phyloP scores from a whole-genome alignment of 2,329 filamentous ascomycete species.

The Apiospora kogelbergensis region DNA sequence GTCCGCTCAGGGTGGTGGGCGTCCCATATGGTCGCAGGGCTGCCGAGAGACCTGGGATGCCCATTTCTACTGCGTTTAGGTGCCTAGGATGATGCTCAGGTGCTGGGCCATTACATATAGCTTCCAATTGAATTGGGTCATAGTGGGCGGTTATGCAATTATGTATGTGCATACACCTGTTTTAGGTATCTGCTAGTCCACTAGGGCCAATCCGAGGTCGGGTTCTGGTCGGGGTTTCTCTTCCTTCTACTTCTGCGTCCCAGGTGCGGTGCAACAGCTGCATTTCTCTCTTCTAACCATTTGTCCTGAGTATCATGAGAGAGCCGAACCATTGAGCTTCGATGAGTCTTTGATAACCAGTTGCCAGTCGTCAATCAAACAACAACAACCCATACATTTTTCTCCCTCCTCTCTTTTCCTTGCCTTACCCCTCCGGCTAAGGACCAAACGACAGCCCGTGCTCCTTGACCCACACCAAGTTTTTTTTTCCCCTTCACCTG shows the following conservation, averaged over 20 bases:
- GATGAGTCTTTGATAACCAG: not conserved
- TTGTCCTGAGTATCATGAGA: not conserved
- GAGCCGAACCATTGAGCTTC: not conserved
- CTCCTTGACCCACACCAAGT: constrained; percentile 21
- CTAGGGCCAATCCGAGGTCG: not conserved
- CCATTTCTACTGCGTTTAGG: constrained; percentile 44
- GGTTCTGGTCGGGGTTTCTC: not conserved
- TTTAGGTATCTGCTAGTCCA: not conserved
- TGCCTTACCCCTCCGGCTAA: constrained; percentile 13
- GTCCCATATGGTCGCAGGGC: constrained; percentile 54
- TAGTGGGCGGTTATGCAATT: not conserved
- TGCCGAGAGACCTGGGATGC: constrained; percentile 56
- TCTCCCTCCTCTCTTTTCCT: not conserved
- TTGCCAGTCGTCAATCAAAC: not conserved
- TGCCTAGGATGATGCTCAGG: not conserved
- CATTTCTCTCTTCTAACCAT: not conserved
- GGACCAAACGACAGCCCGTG: constrained; percentile 1
- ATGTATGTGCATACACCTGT: not conserved
- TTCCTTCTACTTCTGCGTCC: not conserved
- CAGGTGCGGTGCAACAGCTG: not conserved
- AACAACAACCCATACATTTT: not conserved
- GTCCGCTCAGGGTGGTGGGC: constrained; percentile 38
- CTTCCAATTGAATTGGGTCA: not conserved
- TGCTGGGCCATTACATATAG: not conserved
- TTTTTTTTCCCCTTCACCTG: constrained; percentile 25